phyloP scores from a whole-genome alignment of 129 eudicot species.

The Tagetes patula region DNA sequence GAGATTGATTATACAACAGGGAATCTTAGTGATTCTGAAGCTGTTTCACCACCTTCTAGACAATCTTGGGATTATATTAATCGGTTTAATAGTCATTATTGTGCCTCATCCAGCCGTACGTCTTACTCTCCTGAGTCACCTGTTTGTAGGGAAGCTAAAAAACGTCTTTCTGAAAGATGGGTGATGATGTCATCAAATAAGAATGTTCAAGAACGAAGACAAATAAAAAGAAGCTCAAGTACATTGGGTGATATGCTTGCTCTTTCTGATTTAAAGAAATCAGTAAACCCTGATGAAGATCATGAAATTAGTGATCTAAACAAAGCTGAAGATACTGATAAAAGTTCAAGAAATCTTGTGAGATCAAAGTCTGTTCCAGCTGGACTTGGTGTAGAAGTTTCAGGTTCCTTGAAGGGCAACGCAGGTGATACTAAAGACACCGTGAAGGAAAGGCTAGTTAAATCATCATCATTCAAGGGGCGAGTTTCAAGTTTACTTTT shows the following conservation, averaged over 20 bases:
- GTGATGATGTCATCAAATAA: constrained; percentile 75
- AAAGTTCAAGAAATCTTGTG: constrained; percentile 50
- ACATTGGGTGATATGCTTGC: constrained; percentile 99
- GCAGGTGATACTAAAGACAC: constrained; percentile 43
- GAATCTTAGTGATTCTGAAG: constrained; percentile 80
- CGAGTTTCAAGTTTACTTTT: constrained; percentile 81
- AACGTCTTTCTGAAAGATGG: constrained; percentile 99
- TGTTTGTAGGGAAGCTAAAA: constrained; percentile 94
- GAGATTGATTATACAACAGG: constrained; percentile 67
- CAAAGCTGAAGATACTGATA: constrained; percentile 30
- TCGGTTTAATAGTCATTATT: constrained; percentile 59
- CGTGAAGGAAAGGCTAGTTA: constrained; percentile 41
- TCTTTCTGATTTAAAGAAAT: constrained; percentile 68
- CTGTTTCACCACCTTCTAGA: constrained; percentile 69
- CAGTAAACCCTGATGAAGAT: constrained; percentile 36
- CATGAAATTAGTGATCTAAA: constrained; percentile 27
- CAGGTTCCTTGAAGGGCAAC: constrained; percentile 36
- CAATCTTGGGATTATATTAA: constrained; percentile 87
- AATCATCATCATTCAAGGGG: constrained; percentile 62
- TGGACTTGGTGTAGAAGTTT: constrained; percentile 37
- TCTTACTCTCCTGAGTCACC: constrained; percentile 90
- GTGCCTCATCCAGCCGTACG: constrained; percentile 72
- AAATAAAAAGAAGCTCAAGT: constrained; percentile 70
- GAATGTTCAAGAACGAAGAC: constrained; percentile 56
- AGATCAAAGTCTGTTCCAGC: constrained; percentile 88